Percentiles rank a stretch among this genome's conserved stretches.
phyloP scores from a whole-genome alignment of 2,329 filamentous ascomycete species.

The Chaetomiaceae sp. region DNA sequence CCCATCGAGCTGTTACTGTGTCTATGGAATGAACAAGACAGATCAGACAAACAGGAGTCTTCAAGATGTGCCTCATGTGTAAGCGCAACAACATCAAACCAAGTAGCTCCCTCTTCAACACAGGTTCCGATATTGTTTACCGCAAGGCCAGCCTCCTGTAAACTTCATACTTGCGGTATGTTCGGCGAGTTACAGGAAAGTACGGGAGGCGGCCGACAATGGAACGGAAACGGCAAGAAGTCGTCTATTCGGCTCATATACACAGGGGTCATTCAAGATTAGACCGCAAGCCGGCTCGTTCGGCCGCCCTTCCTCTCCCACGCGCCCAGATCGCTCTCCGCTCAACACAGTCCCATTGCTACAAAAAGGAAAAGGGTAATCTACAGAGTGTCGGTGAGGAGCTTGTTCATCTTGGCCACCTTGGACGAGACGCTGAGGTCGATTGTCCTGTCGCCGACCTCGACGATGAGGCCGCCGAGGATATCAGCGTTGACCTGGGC shows the following conservation, averaged over 20 bases:
- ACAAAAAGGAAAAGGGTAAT: slow-evolving; percentile 33
- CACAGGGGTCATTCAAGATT: slow-evolving; percentile 12
- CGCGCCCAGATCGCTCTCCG: neutral
- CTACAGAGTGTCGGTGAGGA: slow-evolving; percentile 94
- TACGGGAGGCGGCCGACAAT: too few relatives aligned
- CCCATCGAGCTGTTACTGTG: too few relatives aligned
- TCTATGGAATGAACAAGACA: too few relatives aligned
- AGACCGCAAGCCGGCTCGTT: slow-evolving; percentile 4
- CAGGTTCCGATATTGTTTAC: too few relatives aligned
- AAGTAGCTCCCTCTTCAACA: too few relatives aligned
- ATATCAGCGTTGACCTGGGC: slow-evolving; percentile 85
- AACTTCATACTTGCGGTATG: too few relatives aligned
- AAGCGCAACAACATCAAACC: too few relatives aligned
- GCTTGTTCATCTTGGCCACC: slow-evolving; percentile 99
- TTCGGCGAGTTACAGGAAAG: too few relatives aligned
- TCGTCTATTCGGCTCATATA: slow-evolving; percentile 22
- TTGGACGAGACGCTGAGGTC: slow-evolving; percentile 93
- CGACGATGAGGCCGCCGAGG: slow-evolving; percentile 86
- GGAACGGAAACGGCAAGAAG: neutral
- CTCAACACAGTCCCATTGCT: slow-evolving; percentile 15
- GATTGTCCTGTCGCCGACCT: slow-evolving; percentile 96
- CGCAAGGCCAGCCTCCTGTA: too few relatives aligned
- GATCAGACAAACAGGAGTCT: too few relatives aligned
- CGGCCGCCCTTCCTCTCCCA: neutral
- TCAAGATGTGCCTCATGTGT: too few relatives aligned